Base-by-base conservation (phyloP, 2,329 filamentous ascomycete genomes). In the Arthrobotrys entomopaga region DNA sequence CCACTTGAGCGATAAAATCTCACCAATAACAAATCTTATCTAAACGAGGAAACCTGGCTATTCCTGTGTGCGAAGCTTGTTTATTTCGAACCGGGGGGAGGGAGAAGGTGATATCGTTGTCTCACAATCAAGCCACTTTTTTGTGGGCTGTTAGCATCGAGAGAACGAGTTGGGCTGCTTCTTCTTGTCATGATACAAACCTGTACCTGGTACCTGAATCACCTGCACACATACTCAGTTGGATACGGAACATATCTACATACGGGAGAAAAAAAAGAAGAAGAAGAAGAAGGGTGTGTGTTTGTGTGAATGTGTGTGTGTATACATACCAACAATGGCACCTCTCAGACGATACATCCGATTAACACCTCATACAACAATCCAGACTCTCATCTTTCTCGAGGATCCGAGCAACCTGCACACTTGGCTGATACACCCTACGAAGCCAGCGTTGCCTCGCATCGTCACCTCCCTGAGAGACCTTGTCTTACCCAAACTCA, bases 371-470 rank as follows among this genome's bases (percentile, higher is more conserved):
- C 58, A 73, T 38, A 61, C 61, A 16, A 73, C 66, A 15, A 94
- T 91, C 65, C 93, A 94, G 80, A 91, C 92, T 77, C 93, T 93
- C 77, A 95, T 99, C 78, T 98, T 98, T 82, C 88, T 97, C 53
- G 94, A 98, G 77, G 93, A 94, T 78, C 95, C 95, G 0, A 88
- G 90, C 11, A 88, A 97, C 74, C 88, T 88, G 22, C 87, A 92
- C 77, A 89, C 90, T 79, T 97, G 96, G 89, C 87, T 99, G 16
- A 86, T 97, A 77, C 90, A 91, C 78, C 86, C 90, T 40, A 88
- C 89, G 77, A 85, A 93, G 78, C 88, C 91, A 2, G 87, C 94
- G 15, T 86, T 99, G 13, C 89, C 90, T 43, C 90, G 90, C 77
- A 89, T 98, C 78, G 93, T 99, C 71, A 88, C 92, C 80, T 90